Evolutionary conservation across 2,329 filamentous ascomycete species (phyloP).

Genomic region (Aspergillus proliferans): DNA sequence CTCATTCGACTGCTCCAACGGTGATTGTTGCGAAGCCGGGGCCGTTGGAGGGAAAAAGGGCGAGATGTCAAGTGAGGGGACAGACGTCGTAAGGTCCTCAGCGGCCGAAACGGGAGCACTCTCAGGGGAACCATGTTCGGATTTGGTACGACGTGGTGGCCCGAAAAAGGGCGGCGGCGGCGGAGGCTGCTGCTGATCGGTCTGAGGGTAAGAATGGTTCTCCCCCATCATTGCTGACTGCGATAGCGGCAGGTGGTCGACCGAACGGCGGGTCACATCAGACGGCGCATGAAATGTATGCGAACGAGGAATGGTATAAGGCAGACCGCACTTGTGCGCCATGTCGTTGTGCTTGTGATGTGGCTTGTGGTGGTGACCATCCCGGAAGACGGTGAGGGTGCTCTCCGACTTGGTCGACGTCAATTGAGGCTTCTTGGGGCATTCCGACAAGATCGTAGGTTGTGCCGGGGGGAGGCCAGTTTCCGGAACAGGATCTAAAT

Average conservation of each 20-base stretch:
- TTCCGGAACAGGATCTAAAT: constrained; percentile 45
- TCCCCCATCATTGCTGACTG: constrained; percentile 26
- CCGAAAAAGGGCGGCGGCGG: constrained; percentile 27
- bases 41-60: constrained; percentile 25
- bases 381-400: constrained; percentile 55
- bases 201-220: constrained; percentile 12
- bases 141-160: constrained; percentile 34
- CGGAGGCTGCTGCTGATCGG: constrained; percentile 5
- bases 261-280: constrained; percentile 45
- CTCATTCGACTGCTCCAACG: constrained; percentile 19
- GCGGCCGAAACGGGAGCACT: constrained; percentile 24
- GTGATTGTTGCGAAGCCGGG: constrained; percentile 10
- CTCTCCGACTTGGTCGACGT: constrained; percentile 55
- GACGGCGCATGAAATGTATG: constrained; percentile 45
- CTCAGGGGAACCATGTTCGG: constrained; percentile 44
- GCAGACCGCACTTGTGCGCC: constrained; percentile 56
- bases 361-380: constrained; percentile 61
- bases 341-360: constrained; percentile 60
- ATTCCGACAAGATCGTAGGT: constrained; percentile 39
- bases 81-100: constrained; percentile 18
- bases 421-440: constrained; percentile 49
- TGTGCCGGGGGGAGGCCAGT: constrained; percentile 37
- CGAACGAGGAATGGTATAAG: constrained; percentile 56
- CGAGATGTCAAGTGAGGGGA: constrained; percentile 25
- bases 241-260: constrained; percentile 46